Conservation (phyloP, 306 rosid species). For the Hippophae rhamnoides region DNA sequence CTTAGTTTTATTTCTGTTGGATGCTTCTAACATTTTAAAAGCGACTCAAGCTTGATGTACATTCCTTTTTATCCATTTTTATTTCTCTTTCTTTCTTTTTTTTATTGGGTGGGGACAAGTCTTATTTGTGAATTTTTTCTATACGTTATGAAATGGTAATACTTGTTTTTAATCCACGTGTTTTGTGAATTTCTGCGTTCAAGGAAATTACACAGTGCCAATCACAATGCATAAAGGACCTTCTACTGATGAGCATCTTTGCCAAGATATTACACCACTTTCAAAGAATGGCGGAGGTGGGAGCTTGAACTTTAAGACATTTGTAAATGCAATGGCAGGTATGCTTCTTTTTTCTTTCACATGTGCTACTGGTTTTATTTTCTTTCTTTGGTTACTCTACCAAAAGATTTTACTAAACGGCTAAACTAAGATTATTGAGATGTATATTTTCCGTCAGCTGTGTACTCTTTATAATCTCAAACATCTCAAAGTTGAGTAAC, state of each 20-base stretch:
- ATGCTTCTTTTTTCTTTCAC: slow-evolving; percentile 6
- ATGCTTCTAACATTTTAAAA: too few relatives aligned
- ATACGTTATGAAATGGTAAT: background rate
- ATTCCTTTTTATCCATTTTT: too few relatives aligned
- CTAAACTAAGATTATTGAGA: too few relatives aligned
- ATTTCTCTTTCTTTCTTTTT: too few relatives aligned
- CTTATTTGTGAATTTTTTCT: background rate
- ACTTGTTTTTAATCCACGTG: background rate
- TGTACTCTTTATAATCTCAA: too few relatives aligned
- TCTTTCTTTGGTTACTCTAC: background rate
- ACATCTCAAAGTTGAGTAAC: too few relatives aligned
- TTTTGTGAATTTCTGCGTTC: background rate
- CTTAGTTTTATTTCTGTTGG: too few relatives aligned
- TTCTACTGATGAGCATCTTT: slow-evolving; percentile 17
- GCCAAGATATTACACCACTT: slow-evolving; percentile 19
- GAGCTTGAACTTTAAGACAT: slow-evolving; percentile 20
- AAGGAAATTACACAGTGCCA: slow-evolving; percentile 27
- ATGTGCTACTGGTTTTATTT: background rate
- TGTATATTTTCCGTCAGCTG: too few relatives aligned
- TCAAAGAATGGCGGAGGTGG: slow-evolving; percentile 27
- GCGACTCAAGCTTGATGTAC: too few relatives aligned
- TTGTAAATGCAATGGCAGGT: slow-evolving; percentile 57
- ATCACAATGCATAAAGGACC: slow-evolving; percentile 18
- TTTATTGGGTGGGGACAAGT: background rate
- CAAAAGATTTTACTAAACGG: background rate